Percentiles rank a stretch among this genome's conserved stretches.
These are phyloP conservation scores for Russula sp. DNA, from an alignment of 768 basidiomycete species.

Conservation along the genomic window DNA sequence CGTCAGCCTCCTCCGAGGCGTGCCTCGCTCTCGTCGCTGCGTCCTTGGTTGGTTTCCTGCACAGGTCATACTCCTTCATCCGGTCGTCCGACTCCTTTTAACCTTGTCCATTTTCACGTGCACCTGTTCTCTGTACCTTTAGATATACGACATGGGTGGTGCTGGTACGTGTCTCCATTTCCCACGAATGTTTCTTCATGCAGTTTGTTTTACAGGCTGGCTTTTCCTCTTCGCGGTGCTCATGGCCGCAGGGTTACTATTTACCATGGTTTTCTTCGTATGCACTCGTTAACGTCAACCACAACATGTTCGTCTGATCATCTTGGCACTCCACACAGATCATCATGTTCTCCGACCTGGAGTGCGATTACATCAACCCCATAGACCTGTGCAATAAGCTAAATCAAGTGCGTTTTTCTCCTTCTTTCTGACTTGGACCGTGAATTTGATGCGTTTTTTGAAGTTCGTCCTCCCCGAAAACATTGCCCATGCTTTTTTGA, in stretches of 20 bases:
- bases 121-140: slow-evolving; percentile 11
- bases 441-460: not conserved
- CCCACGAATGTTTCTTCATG: not conserved
- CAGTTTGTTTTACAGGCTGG: slow-evolving; percentile 63
- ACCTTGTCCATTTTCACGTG: not conserved
- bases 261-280: slow-evolving; percentile 99
- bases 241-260: slow-evolving; percentile 89
- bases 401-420: slow-evolving; percentile 64
- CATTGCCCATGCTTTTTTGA: slow-evolving; percentile 88
- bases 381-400: slow-evolving; percentile 99
- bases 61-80: slow-evolving; percentile 6
- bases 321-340: slow-evolving; percentile 55
- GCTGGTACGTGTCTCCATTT: slow-evolving; percentile 39
- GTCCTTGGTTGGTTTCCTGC: not conserved
- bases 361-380: slow-evolving; percentile 99
- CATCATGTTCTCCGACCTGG: slow-evolving; percentile 99
- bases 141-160: slow-evolving; percentile 40
- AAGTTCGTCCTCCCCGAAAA: slow-evolving; percentile 98
- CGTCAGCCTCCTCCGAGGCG: slow-evolving; percentile 3
- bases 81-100: not conserved
- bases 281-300: slow-evolving; percentile 39
- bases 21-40: not conserved
- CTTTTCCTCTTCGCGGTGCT: slow-evolving; percentile 95
- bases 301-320: not conserved
- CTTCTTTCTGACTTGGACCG: not conserved